Evolutionary conservation across 352 stramenopile species (phyloP), one percentile per base, ranked within the genome.

Genomic region (Pythium sp.): DNA sequence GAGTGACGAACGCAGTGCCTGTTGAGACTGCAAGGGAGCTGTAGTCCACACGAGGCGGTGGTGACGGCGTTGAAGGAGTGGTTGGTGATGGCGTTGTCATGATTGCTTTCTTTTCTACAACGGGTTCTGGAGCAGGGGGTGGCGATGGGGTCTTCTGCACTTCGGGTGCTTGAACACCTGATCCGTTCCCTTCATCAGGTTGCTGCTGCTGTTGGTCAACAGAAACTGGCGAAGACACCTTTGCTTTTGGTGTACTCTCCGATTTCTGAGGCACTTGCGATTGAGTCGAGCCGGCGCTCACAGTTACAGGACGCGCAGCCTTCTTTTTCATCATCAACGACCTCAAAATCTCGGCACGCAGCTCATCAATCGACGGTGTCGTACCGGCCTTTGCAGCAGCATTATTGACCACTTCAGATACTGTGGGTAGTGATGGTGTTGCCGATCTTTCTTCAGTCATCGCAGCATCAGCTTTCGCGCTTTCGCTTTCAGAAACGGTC

Each of bases 241-340:
- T 62, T 14, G 20, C 32, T 32, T 32, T 32, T 32, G 32, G 9
- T 20, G 3, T n/a, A 32, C 4, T 49, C 20, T 47, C 56, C 2
- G 56, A n/a, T 18, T 69, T 58, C 53, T 5, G 18, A 28, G 34
- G 3, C 12, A 9, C 6, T 26, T 46, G 22, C 2, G 34, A 24
- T 2, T 46, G 26, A 20, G 7, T 24, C 3, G 22, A n/a, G 3
- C 7, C 12, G 22, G 36, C 18, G 11, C 38, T 67, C 58, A 4
- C 24, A 41, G 26, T 62, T 18, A 12, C 64, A 51, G 38, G n/a
- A 30, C 56, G 24, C 6, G 49, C 38, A 41, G 9, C 36, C 24
- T 64, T 68, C 41, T 81, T 81, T 59, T 71, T 73, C 28, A 68
- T 68, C 70, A 84, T 74, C 73, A 87, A 85, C 32, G 79, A 87